A percentile compares a stretch with the other conserved stretches of the same genome.
These are phyloP conservation scores for Gliomastix tumulicola DNA, from an alignment of 2,329 filamentous ascomycete genomes.

Conservation along the genomic window DNA sequence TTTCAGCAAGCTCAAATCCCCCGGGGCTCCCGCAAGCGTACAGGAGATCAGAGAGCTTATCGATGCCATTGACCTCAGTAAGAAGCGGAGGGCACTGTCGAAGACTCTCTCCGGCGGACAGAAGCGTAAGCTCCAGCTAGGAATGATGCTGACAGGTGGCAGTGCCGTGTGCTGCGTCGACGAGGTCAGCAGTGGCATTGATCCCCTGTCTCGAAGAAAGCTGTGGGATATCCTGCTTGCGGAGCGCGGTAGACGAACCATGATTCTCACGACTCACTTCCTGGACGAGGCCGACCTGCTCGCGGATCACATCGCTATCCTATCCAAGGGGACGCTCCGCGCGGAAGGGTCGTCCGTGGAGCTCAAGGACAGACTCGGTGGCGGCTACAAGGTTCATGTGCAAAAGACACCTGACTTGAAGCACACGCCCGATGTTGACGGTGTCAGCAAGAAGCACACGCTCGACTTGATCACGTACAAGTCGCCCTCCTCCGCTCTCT, in stretches of 20 bases:
- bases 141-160: constrained; percentile 92
- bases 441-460: constrained; percentile 47
- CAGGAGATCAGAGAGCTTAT: constrained; percentile 59
- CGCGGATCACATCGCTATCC: constrained; percentile 79
- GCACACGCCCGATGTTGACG: constrained; percentile 43
- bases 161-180: constrained; percentile 85
- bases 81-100: constrained; percentile 65
- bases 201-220: constrained; percentile 79
- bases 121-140: constrained; percentile 85
- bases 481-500: constrained; percentile 61
- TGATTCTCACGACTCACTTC: constrained; percentile 88
- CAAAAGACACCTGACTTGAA: constrained; percentile 48
- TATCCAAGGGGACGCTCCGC: constrained; percentile 77
- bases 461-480: constrained; percentile 71
- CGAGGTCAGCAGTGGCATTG: constrained; percentile 82
- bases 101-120: constrained; percentile 84
- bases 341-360: constrained; percentile 80
- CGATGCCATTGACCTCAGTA: constrained; percentile 62
- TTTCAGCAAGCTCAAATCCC: constrained; percentile 76
- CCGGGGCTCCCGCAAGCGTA: constrained; percentile 44
- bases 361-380: constrained; percentile 74
- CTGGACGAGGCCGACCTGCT: constrained; percentile 88
- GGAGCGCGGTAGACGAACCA: constrained; percentile 73
- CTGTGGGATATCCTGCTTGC: constrained; percentile 91
- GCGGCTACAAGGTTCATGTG: constrained; percentile 77